Base-by-base conservation (phyloP, 192 early-diverging fungal species). In the Gonapodya sp. region DNA sequence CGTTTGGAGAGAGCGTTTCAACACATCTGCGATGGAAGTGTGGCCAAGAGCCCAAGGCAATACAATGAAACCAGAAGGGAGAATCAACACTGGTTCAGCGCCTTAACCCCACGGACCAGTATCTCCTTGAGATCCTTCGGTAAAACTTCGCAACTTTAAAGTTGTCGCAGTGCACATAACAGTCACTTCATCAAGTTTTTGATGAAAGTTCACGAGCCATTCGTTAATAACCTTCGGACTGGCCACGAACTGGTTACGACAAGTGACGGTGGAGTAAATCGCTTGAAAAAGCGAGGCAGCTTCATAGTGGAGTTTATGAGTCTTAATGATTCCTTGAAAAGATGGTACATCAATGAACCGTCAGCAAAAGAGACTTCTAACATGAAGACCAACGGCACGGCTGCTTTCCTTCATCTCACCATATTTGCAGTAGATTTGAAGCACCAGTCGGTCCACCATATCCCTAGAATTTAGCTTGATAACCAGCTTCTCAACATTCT, bases 261-360 rank as follows among this genome's bases (percentile, higher is more conserved):
- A 18, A 16, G 75, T 34, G 18, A 14, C 30, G 8, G 18, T 77
- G 8, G 75, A 77, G 31, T 77, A 77, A 2, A 77, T 34, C 30
- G 75, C 75, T 32, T 77, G 75, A 34, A 77, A 32, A 77, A 34
- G 30, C 34, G 18, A 14, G 8, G 34, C 75, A 34, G 75, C 2
- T 31, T 77, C 75, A 34, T 77, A 77, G 31, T 77, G 75, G 30
- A 77, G 75, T 32, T 34, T 18, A 33, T 77, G 75, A 16, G 75
- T 77, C 75, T 77, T 77, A 14, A 31, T 18, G 34, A 77, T 34
- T 14, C 75, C 75, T 77, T 18, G 8, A n/a, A n/a, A n/a, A n/a
- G n/a, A n/a, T n/a, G n/a, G n/a, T n/a, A n/a, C n/a, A n/a, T n/a
- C n/a, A n/a, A n/a, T n/a, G n/a, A n/a, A n/a, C n/a, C n/a, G n/a